phyloP scores from a whole-genome alignment of 345 rosid species.

The Murraya paniculata region DNA sequence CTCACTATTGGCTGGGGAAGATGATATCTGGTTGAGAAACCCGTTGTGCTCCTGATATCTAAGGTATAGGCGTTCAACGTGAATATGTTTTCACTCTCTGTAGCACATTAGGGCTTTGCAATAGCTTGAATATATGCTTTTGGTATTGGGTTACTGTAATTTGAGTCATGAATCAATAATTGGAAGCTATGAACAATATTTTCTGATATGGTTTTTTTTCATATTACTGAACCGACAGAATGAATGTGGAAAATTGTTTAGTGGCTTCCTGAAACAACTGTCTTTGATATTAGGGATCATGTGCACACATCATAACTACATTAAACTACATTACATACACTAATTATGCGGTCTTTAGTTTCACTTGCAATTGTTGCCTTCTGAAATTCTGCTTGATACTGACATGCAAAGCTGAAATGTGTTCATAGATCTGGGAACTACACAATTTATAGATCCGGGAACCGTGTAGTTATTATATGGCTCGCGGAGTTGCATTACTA shows the following conservation, averaged over 20 bases:
- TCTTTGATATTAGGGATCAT: background rate
- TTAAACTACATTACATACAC: too few species aligned
- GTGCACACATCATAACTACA: too few species aligned
- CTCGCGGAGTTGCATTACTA: too few species aligned
- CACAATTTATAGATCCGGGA: too few species aligned
- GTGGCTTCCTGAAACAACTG: background rate
- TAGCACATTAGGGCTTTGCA: background rate
- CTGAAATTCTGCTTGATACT: too few species aligned
- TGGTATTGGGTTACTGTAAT: background rate
- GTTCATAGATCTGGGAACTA: too few species aligned
- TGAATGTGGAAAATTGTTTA: background rate
- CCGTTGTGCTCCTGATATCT: background rate
- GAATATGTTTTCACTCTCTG: background rate
- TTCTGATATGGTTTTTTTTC: background rate
- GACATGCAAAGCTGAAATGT: too few species aligned
- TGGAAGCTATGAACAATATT: background rate
- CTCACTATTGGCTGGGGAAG: slow-evolving; percentile 15
- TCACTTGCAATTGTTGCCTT: too few species aligned
- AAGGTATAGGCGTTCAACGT: background rate
- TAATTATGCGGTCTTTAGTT: too few species aligned
- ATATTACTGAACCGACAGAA: background rate
- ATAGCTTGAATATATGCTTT: background rate
- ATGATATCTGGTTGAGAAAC: slow-evolving; percentile 13
- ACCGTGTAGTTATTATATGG: too few species aligned
- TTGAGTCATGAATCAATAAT: background rate